These are phyloP conservation scores for Debaryomyces hansenii DNA, from an alignment of 805 yeast species.

Conservation along the genomic window DNA sequence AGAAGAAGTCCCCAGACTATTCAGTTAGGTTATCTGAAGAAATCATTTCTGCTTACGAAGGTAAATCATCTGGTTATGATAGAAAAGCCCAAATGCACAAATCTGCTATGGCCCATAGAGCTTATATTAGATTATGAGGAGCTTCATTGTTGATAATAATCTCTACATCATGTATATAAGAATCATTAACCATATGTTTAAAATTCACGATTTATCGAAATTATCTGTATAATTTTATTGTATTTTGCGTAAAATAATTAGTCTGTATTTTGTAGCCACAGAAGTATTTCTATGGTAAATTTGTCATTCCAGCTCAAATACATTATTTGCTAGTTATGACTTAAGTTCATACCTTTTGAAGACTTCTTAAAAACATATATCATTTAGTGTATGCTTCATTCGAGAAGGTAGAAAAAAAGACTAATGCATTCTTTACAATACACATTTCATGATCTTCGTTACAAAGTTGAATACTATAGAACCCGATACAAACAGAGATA, in stretches of 20 bases:
- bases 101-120: constrained; percentile 84
- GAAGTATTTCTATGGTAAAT: neutral
- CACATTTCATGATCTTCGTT: constrained; percentile 25
- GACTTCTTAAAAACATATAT: no score
- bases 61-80: constrained; percentile 80
- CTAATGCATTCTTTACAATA: constrained; percentile 4
- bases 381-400: no score
- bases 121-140: constrained; percentile 53
- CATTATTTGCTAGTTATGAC: no score
- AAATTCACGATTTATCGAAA: neutral
- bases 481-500: constrained; percentile 37
- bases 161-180: constrained; percentile 8
- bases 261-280: neutral
- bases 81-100: constrained; percentile 82
- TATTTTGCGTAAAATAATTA: neutral
- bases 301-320: neutral
- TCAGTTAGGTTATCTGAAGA: constrained; percentile 92
- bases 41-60: constrained; percentile 71
- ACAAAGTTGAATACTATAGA: constrained; percentile 29
- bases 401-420: no score
- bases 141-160: neutral
- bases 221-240: neutral
- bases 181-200: neutral
- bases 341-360: no score
- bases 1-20: constrained; percentile 76